Evolutionary conservation across 805 yeast species (phyloP).

Genomic region (Sugiyamaella floridensis): DNA sequence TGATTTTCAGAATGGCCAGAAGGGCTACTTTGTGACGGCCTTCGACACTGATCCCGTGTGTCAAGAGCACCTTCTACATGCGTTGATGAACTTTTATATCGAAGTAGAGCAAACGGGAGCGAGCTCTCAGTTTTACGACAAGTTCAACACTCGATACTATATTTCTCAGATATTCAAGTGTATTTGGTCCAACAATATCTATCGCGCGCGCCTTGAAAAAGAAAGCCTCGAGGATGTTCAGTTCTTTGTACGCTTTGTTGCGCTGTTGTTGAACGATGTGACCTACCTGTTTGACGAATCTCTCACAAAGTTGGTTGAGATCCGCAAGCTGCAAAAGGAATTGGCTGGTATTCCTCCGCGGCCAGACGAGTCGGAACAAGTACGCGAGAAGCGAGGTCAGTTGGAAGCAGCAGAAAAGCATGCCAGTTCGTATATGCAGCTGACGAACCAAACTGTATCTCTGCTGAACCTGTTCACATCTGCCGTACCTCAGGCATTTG

Average conservation of each 20-base stretch:
- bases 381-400: constrained; percentile 52
- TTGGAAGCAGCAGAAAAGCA: constrained; percentile 60
- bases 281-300: constrained; percentile 91
- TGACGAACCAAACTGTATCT: constrained; percentile 75
- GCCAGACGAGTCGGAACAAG: constrained; percentile 26
- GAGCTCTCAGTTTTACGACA: constrained; percentile 90
- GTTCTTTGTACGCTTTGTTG: constrained; percentile 86
- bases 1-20: constrained; percentile 36
- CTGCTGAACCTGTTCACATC: constrained; percentile 75
- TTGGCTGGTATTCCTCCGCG: constrained; percentile 22
- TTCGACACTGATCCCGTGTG: constrained; percentile 61
- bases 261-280: constrained; percentile 90
- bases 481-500: constrained; percentile 81
- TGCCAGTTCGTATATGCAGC: constrained; percentile 74
- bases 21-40: constrained; percentile 64
- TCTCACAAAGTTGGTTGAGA: constrained; percentile 65
- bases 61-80: constrained; percentile 61
- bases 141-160: constrained; percentile 83
- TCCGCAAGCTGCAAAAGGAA: constrained; percentile 70
- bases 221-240: constrained; percentile 66
- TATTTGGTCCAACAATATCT: constrained; percentile 69
- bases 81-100: constrained; percentile 83
- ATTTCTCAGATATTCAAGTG: constrained; percentile 77
- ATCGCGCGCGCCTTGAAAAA: constrained; percentile 58
- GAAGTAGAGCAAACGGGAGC: constrained; percentile 96